Evolutionary conservation across 495 filamentous ascomycete genomes (phyloP), one percentile per base, ranked within the genome.

Genomic region (Podospora anserina): DNA sequence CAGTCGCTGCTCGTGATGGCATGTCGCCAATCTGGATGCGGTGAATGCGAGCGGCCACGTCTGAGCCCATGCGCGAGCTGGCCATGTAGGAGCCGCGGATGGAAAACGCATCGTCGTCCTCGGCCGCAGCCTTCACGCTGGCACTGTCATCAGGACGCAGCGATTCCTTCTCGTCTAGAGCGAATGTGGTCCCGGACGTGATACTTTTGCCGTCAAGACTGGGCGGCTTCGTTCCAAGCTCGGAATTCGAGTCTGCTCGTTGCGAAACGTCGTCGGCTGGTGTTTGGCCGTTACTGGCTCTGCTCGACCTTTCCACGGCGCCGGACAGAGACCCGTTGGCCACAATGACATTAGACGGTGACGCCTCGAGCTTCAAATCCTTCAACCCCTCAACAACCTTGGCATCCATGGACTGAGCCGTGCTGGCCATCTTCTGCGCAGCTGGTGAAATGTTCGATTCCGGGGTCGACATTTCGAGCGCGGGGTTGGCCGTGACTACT

Each of bases 141-240:
- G 94, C 94, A 76, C 94, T 97, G 70, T 97, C 94, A 80, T 97
- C 94, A 4, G 93, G 94, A 2, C 92, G 90, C 32, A 97, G 82
- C 13, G 94, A 97, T 71, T 97, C 93, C 75, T 97, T 97, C 78
- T 97, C 94, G 75, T 97, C 94, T 77, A 97, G 82, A 18, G 91
- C 93, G 79, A 95, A 96, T 3, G 93, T 96, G 2, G 91, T 94
- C 19, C 90, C 92, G 20, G 94, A 97, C 15, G 91, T 90, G 72
- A 94, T 90, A 77, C 93, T 97, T 78, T 96, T 97, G 30, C 91
- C 92, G 75, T 96, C 93, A 19, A 96, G 82, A 73, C 92, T 97
- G 58, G 92, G 89, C 53, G 91, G 90, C 77, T 96, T 97, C 4
- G 89, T 93, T 6, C 94, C 75, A 81, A 94, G 72, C 78, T 92